Conservation (phyloP, 1,284 basidiomycete genomes). For the Moesziomyces antarcticus region DNA sequence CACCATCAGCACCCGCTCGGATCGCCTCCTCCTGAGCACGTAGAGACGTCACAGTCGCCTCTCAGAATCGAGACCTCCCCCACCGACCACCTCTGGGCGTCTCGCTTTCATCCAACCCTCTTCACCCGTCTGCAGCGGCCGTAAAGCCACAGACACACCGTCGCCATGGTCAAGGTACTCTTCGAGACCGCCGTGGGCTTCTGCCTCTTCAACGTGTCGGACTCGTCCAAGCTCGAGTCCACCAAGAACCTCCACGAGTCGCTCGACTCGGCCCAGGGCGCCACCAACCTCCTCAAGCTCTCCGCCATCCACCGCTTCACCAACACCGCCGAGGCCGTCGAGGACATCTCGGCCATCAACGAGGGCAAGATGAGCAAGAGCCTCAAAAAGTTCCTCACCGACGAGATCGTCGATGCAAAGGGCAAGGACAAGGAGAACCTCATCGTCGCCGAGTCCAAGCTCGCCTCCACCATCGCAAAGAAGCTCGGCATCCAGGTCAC, state of each 20-base stretch:
- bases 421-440: constrained; percentile 79
- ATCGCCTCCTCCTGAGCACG: too few relatives aligned
- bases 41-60: too few relatives aligned
- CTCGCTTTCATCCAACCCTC: not conserved
- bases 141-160: not conserved
- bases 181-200: constrained; percentile 75
- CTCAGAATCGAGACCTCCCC: too few relatives aligned
- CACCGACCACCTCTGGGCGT: too few relatives aligned
- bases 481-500: constrained; percentile 91
- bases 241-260: constrained; percentile 88
- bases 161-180: constrained; percentile 66
- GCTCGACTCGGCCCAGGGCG: constrained; percentile 89
- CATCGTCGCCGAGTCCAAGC: constrained; percentile 87
- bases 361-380: constrained; percentile 92
- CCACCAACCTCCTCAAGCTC: constrained; percentile 83
- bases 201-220: constrained; percentile 95
- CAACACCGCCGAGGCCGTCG: constrained; percentile 97
- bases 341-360: constrained; percentile 92
- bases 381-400: constrained; percentile 90
- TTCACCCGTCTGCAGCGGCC: constrained; percentile 1
- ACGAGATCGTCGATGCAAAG: constrained; percentile 88
- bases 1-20: too few relatives aligned
- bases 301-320: constrained; percentile 96
- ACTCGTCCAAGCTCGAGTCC: constrained; percentile 83
- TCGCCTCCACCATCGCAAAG: constrained; percentile 83